phyloP scores from a whole-genome alignment of 495 filamentous ascomycete species.

The Hypomontagnella monticulosa region DNA sequence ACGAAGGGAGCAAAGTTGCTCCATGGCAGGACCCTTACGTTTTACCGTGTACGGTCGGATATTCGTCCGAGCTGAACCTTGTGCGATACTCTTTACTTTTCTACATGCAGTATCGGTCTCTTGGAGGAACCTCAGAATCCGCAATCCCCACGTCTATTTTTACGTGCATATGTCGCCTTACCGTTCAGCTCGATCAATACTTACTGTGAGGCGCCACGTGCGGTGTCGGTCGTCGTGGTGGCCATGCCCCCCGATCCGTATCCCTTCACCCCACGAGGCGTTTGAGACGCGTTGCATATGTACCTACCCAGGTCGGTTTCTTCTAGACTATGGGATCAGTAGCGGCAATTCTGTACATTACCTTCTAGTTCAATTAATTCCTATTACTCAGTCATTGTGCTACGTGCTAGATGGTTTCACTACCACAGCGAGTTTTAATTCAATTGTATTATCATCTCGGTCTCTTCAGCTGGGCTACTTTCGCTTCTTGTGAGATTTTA shows the following conservation, averaged over 20 bases:
- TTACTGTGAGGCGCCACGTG: no score
- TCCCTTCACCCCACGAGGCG: neutral
- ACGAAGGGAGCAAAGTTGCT: no score
- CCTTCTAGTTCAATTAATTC: no score
- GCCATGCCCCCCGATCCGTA: neutral
- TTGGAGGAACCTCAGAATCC: neutral
- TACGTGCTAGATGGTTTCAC: no score
- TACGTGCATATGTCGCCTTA: neutral
- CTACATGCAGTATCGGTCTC: neutral
- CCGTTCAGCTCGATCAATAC: no score
- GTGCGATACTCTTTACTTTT: neutral
- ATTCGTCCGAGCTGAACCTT: neutral
- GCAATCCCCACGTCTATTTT: neutral
- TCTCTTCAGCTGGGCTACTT: neutral
- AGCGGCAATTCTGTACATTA: no score
- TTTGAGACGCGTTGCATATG: slow-evolving; percentile 2
- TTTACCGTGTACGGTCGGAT: neutral
- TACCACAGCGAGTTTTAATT: neutral
- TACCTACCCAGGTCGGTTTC: neutral
- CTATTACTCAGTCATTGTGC: no score
- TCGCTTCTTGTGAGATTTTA: neutral
- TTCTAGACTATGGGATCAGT: no score
- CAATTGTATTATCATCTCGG: neutral
- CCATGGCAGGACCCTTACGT: no score
- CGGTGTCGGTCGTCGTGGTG: neutral